Conservation (phyloP, 495 filamentous ascomycete genomes). For the Tuber brumale region DNA sequence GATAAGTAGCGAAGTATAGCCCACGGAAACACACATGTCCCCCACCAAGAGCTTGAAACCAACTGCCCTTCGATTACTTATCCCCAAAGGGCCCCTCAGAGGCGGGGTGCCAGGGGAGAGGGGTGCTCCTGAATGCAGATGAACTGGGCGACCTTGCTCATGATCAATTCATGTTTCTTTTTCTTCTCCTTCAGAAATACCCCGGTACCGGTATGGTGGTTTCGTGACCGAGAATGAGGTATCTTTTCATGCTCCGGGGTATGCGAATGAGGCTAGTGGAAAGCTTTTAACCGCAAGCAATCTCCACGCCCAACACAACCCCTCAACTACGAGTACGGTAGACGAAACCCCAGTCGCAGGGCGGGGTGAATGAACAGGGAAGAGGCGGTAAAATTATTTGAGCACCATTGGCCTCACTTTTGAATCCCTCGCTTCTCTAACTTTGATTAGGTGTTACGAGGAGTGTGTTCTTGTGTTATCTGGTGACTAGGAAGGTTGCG, state of each 20-base stretch:
- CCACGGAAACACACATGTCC: background rate
- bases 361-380: constrained; percentile 19
- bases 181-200: constrained; percentile 5
- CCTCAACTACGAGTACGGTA: too few relatives aligned
- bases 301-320: constrained; percentile 6
- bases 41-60: background rate
- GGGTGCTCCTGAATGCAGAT: constrained; percentile 2
- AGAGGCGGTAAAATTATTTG: background rate
- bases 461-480: background rate
- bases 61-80: background rate
- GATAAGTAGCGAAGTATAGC: background rate
- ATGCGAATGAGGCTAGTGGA: constrained; percentile 7
- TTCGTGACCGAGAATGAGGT: constrained; percentile 13
- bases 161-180: background rate
- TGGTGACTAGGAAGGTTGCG: background rate
- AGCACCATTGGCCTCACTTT: background rate
- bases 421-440: background rate
- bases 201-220: constrained; percentile 18
- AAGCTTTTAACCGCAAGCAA: constrained; percentile 22
- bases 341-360: constrained; percentile 11
- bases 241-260: constrained; percentile 13
- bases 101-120: constrained; percentile 5
- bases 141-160: background rate
- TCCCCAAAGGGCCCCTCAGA: constrained; percentile 3
- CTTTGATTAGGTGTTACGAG: background rate